Conservation (phyloP, 306 rosid genomes). For the Trifolium dubium region DNA sequence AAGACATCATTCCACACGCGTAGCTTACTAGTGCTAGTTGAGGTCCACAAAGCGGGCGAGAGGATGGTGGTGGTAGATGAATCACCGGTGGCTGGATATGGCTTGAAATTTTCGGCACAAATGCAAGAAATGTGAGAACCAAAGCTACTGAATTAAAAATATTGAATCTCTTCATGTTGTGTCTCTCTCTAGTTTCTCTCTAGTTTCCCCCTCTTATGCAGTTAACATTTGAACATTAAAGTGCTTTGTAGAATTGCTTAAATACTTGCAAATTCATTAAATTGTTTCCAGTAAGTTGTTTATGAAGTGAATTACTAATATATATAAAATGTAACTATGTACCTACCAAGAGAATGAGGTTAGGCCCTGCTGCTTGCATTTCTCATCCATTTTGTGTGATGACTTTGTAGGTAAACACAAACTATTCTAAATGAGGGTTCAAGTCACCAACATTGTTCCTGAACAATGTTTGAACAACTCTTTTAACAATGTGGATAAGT, state of each 20-base stretch:
- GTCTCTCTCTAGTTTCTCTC: slow-evolving; percentile 4
- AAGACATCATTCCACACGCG: slow-evolving; percentile 66
- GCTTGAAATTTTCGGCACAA: slow-evolving; percentile 48
- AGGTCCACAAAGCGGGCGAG: slow-evolving; percentile 67
- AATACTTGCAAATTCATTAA: slow-evolving; percentile 43
- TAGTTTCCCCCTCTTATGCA: slow-evolving; percentile 2
- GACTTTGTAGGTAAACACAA: slow-evolving; percentile 57
- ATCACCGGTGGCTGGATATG: slow-evolving; percentile 17
- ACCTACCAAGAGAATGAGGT: slow-evolving; percentile 55
- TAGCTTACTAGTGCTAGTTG: slow-evolving; percentile 72
- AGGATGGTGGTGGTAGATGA: slow-evolving; percentile 24
- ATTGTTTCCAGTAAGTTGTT: slow-evolving; percentile 37
- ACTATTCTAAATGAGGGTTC: slow-evolving; percentile 24
- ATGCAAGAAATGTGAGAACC: slow-evolving; percentile 46
- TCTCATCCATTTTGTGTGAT: slow-evolving; percentile 69
- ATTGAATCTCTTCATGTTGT: slow-evolving; percentile 53
- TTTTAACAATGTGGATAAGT: slow-evolving; percentile 24
- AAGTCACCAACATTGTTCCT: slow-evolving; percentile 53
- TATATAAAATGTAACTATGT: slow-evolving; percentile 38
- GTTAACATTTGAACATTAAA: slow-evolving; percentile 20
- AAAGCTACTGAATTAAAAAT: slow-evolving; percentile 34
- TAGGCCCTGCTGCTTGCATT: slow-evolving; percentile 44
- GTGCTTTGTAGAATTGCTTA: slow-evolving; percentile 50
- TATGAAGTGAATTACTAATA: slow-evolving; percentile 28
- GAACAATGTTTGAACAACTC: slow-evolving; percentile 38